Evolutionary conservation across 331 rosid genomes (phyloP).

Genomic region (Cydonia oblonga): DNA sequence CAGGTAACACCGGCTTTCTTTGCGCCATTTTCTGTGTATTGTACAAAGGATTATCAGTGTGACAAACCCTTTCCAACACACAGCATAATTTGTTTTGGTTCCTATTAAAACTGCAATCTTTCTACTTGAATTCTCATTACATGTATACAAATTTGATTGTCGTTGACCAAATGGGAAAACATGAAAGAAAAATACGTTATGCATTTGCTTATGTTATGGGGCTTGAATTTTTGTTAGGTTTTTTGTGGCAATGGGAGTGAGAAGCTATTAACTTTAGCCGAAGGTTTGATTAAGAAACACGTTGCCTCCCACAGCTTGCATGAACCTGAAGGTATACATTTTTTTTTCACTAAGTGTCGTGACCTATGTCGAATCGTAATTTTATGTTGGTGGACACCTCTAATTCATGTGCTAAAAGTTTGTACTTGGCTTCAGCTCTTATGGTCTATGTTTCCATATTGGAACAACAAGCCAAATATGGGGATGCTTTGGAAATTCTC

Average conservation of each 20-base stretch:
- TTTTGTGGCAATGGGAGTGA: slow-evolving; percentile 74
- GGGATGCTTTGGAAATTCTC: slow-evolving; percentile 87
- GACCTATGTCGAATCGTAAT: not conserved
- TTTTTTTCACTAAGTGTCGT: slow-evolving; percentile 5
- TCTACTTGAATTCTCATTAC: not conserved
- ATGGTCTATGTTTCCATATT: slow-evolving; percentile 75
- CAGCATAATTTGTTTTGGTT: too few species aligned
- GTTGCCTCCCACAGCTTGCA: slow-evolving; percentile 82
- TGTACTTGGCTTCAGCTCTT: slow-evolving; percentile 52
- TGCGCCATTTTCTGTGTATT: not conserved
- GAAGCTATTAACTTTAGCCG: slow-evolving; percentile 77
- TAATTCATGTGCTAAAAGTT: slow-evolving; percentile 9
- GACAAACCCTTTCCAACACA: too few species aligned
- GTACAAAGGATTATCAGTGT: too few species aligned
- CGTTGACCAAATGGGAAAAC: not conserved
- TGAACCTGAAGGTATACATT: slow-evolving; percentile 75
- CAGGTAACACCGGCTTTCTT: slow-evolving; percentile 50
- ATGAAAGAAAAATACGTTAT: not conserved
- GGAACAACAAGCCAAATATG: slow-evolving; percentile 90
- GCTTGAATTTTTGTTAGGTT: slow-evolving; percentile 45
- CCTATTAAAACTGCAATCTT: not conserved
- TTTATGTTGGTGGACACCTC: not conserved
- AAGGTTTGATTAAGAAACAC: slow-evolving; percentile 92
- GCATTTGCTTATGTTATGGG: slow-evolving; percentile 7
- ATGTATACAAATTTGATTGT: not conserved